phyloP scores from a whole-genome alignment of 768 basidiomycete species.

The Leucocoprinus sp. region DNA sequence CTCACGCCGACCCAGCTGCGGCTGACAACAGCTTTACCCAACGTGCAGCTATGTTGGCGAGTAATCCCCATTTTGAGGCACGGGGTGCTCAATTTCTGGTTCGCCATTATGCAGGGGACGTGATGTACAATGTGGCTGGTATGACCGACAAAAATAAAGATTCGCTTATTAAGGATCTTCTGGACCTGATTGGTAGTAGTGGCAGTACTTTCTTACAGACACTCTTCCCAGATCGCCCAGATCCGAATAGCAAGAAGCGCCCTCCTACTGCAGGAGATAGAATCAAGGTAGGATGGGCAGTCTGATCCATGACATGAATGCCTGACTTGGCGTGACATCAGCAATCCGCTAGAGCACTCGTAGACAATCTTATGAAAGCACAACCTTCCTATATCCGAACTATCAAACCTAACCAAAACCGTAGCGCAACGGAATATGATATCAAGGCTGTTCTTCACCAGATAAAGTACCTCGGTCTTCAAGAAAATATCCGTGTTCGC shows the following conservation, averaged over 20 bases:
- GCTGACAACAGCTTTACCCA: slow-evolving; percentile 97
- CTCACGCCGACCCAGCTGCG: slow-evolving; percentile 92
- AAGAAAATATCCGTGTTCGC: slow-evolving; percentile 97
- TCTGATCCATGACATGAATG: not conserved
- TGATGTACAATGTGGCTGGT: slow-evolving; percentile 93
- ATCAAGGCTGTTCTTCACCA: slow-evolving; percentile 94
- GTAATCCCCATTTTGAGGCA: slow-evolving; percentile 90
- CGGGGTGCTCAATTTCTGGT: slow-evolving; percentile 93
- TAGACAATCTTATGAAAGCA: slow-evolving; percentile 95
- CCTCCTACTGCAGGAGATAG: slow-evolving; percentile 97
- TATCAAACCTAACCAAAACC: slow-evolving; percentile 98
- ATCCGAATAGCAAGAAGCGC: slow-evolving; percentile 95
- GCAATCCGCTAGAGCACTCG: slow-evolving; percentile 91
- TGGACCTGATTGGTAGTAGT: slow-evolving; percentile 80
- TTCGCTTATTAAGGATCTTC: slow-evolving; percentile 85
- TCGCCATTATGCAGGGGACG: slow-evolving; percentile 96
- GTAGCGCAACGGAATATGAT: slow-evolving; percentile 88
- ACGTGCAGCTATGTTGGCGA: slow-evolving; percentile 69
- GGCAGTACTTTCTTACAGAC: slow-evolving; percentile 80
- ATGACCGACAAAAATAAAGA: slow-evolving; percentile 99
- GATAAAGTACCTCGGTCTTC: slow-evolving; percentile 96
- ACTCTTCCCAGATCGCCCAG: slow-evolving; percentile 89
- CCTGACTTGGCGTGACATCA: slow-evolving; percentile 20
- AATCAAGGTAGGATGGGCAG: slow-evolving; percentile 61
- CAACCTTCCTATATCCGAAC: slow-evolving; percentile 98